Evolutionary conservation across 768 basidiomycete species (phyloP), one percentile per base, ranked within the genome.

Genomic region (Phaeolepiota aurea): DNA sequence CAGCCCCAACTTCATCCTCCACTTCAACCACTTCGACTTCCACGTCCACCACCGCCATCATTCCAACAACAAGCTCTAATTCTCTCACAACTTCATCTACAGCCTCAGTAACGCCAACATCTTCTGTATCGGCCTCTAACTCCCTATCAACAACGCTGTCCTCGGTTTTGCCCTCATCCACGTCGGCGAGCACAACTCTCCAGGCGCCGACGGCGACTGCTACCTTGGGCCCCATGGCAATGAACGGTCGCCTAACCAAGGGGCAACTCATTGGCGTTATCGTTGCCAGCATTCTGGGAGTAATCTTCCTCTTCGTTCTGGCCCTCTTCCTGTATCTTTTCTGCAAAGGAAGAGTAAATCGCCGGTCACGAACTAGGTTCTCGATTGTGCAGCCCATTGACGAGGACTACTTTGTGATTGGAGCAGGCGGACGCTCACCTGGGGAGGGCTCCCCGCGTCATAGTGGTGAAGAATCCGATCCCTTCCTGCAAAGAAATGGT

Each of bases 391-490:
- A 59, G 3, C 55, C 61, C 3, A 55, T 61, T 25, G 65, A 69
- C 20, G 61, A 63, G 14, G 64, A 65, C 31, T 68, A 65, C 43
- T 51, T 55, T 38, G 58, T 70, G 28, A 57, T 75, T 19, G 57
- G 59, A 10, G 55, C 60, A 12, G 69, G 61, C 15, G 61, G 52
- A 15, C 62, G 63, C 20, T 52, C 64, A 2, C 64, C 60, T 22
- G 82, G 78, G n/a, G 77, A 83, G 56, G 80, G 81, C 22, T 77
- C 77, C 18, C 80, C 83, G 1, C 68, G 81, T 7, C 69, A 71
- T 20, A 84, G 79, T 37, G 83, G 83, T 4, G 82, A 82, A 51
- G 83, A 84, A 54, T 64, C 59, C 2, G 82, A 83, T 50, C 66
- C 83, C 0, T 82, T 85, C 65, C 63, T 82, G 3, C 70, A 64